Evolutionary conservation across 768 basidiomycete genomes (phyloP), one percentile per base, ranked within the genome.

Genomic region (Termitomyces sp.): DNA sequence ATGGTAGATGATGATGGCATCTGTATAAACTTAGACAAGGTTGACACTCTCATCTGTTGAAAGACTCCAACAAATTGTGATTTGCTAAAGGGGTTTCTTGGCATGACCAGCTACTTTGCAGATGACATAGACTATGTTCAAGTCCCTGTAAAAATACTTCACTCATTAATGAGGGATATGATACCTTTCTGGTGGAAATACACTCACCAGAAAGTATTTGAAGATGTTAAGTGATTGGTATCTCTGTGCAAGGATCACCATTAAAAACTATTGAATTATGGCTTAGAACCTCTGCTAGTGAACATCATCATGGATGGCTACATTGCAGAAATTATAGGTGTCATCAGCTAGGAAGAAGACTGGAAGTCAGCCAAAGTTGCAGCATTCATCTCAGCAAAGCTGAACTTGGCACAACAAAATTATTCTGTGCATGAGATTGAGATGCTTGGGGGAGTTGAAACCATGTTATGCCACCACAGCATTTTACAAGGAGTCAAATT

Each of bases 371-470:
- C 8, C 12, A 8, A 12, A 12, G 52, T 58, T 2, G 43, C 33
- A 0, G 51, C 42, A 0, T 58, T 58, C 26, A 53, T 36, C 33
- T 58, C 50, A 5, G 51, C 50, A 16, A 58, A 57, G 42, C 26
- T 57, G 34, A 57, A 57, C 36, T 20, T 33, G 3, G 47, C 55
- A 0, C 55, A 56, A 30, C 53, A 55, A 26, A 55, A 55, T 20
- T 55, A 55, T 36, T 27, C 53, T 7, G 7, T 30, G 7, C 30
- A 30, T 30, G 30, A 30, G 7, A 45, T 56, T 0, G 45, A 56
- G 16, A 56, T 56, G 55, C 22, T 47, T 10, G 56, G 48, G 9
- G 56, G 48, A 4, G 57, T 58, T 5, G 33, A 58, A 14, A 53
- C 49, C 5, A 58, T 58, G 57, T 30, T 58, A 14, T 26, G 43